Evolutionary conservation across 306 rosid genomes (phyloP), one percentile per base, ranked within the genome.

Genomic region (Mucuna pruriens): DNA sequence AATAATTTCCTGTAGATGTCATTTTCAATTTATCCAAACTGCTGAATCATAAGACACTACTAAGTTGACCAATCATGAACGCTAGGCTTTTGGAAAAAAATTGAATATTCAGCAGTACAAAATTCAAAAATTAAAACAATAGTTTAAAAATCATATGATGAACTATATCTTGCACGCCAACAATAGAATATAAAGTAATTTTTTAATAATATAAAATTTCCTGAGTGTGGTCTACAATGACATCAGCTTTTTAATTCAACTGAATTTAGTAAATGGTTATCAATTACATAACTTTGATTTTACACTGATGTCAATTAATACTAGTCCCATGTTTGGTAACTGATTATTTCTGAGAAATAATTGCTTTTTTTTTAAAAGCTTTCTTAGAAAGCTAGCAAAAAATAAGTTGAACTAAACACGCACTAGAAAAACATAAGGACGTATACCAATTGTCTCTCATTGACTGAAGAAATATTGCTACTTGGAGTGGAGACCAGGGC

Each of bases 391-490:
- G 3, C 25, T 64, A 64, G 46, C n/a, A 64, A 36, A 34, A 36
- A n/a, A 2, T 34, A 64, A 36, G 7, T n/a, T 36, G 4, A 64
- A 64, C 15, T 4, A 64, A 34, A 34, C 29, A 64, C 70, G 0
- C 7, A 36, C 8, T 64, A 17, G n/a, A n/a, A n/a, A 16, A 45
- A 19, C 5, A 45, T 23, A 38, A 83, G 60, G 70, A 33, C 93
- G 75, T 90, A n/a, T n/a, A 93, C 97, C 97, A 91, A 86, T 80
- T 93, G 93, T 54, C 94, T 86, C 55, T 93, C 97, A 34, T 90
- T 90, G 80, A 77, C 82, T 63, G 97, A 71, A 42, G 94, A 91
- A 33, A 90, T 84, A 82, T 90, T 44, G 75, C 73, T 76, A 82
- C 97, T 90, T 57, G 97, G 94, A 84, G 91, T 84, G 85, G 89